Evolutionary conservation across 2,329 filamentous ascomycete genomes (phyloP).

Genomic region (Conoideocrella luteorostrata): DNA sequence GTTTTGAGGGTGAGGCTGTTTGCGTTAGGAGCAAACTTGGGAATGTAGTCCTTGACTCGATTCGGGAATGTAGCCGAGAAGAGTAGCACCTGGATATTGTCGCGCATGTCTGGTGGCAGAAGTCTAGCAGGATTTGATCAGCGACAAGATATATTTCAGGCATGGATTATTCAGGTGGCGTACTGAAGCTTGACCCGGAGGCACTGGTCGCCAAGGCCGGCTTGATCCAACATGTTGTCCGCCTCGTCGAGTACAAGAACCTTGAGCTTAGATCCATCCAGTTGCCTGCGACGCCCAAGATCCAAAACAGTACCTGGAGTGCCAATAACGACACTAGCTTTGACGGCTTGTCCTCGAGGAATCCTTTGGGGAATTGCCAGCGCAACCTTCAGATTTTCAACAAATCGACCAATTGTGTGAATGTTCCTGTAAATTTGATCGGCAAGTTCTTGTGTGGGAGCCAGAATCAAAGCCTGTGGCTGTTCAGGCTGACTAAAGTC

Average conservation of each 20-base stretch:
- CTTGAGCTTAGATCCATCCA: constrained; percentile 66
- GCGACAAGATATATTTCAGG: not conserved
- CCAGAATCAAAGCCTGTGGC: constrained; percentile 83
- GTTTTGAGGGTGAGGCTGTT: constrained; percentile 84
- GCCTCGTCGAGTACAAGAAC: constrained; percentile 92
- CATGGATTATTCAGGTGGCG: constrained; percentile 2
- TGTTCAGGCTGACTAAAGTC: constrained; percentile 61
- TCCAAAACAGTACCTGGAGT: constrained; percentile 93
- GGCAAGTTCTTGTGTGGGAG: constrained; percentile 88
- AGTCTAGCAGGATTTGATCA: constrained; percentile 22
- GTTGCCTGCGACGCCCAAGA: constrained; percentile 67
- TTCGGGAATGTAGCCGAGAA: constrained; percentile 94
- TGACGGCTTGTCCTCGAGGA: constrained; percentile 60
- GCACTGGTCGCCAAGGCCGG: constrained; percentile 93
- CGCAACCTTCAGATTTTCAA: constrained; percentile 66
- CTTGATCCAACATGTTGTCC: constrained; percentile 97
- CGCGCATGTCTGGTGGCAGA: constrained; percentile 57
- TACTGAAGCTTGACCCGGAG: constrained; percentile 73
- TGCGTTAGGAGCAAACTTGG: constrained; percentile 75
- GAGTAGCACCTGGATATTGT: constrained; percentile 72
- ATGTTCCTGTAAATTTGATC: constrained; percentile 89
- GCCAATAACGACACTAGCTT: constrained; percentile 78
- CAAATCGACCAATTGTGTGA: constrained; percentile 74
- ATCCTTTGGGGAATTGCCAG: constrained; percentile 78
- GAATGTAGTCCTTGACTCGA: constrained; percentile 76